Conservation (phyloP, 2,329 filamentous ascomycete genomes). For the Tolypocladium pustulatum region DNA sequence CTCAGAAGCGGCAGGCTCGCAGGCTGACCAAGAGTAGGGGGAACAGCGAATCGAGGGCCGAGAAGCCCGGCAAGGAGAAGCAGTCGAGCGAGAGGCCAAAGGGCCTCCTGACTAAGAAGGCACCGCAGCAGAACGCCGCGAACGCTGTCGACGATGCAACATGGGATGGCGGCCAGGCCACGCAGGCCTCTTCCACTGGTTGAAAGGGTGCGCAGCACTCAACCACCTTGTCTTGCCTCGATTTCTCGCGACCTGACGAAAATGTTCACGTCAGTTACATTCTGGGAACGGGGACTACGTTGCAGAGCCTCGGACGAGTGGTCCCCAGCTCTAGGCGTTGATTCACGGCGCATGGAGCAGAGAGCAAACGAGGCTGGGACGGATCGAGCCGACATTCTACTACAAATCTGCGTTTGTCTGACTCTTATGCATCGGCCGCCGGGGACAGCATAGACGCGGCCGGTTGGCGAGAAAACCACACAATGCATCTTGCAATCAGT, state of each 20-base stretch:
- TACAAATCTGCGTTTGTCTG: not conserved
- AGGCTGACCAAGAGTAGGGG: conserved; percentile 31
- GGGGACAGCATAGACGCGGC: not conserved
- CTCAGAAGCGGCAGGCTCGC: conserved; percentile 24
- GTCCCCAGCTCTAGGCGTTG: not conserved
- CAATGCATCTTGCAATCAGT: not conserved
- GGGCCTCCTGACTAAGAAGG: conserved; percentile 26
- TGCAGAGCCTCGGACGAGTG: not conserved
- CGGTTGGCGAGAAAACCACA: not conserved
- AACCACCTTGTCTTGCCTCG: not conserved
- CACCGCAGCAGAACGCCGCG: not conserved
- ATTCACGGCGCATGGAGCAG: not conserved
- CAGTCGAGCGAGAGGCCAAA: conserved; percentile 11
- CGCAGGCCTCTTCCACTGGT: not conserved
- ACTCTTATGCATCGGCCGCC: not conserved
- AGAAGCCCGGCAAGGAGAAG: conserved; percentile 13
- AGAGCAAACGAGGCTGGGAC: not conserved
- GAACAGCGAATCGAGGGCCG: conserved; percentile 22
- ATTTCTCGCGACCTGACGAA: conserved; percentile 1
- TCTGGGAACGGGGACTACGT: not conserved
- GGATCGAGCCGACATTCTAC: not conserved
- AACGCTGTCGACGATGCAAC: not conserved
- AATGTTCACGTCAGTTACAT: not conserved
- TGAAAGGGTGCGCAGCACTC: not conserved
- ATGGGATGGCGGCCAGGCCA: not conserved